Conservation (phyloP, 176 grass and related monocot genomes). For the Aegilops sharonensis region DNA sequence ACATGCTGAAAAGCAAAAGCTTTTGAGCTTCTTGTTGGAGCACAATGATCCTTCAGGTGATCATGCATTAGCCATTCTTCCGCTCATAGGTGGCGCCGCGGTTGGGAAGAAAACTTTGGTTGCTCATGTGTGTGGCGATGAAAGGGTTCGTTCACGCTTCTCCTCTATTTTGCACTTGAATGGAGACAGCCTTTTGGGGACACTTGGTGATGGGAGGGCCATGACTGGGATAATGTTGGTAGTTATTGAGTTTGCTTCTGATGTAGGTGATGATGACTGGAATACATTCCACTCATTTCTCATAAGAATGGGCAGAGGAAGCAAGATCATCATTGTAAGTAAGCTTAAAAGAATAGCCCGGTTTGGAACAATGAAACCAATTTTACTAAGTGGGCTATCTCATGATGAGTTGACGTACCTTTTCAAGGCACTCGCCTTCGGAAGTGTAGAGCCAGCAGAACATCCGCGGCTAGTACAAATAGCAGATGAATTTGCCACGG, state of each 20-base stretch:
- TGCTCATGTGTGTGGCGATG: background rate
- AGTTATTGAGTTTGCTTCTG: background rate
- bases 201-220: background rate
- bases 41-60: background rate
- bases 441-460: background rate
- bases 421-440: background rate
- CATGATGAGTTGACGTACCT: background rate
- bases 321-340: background rate
- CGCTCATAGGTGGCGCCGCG: background rate
- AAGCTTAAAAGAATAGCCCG: background rate
- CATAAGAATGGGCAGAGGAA: background rate
- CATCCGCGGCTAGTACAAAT: background rate
- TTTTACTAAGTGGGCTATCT: background rate
- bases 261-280: background rate
- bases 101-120: background rate
- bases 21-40: background rate
- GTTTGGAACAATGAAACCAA: background rate
- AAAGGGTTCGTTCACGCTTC: background rate
- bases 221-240: background rate
- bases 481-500: background rate
- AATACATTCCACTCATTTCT: background rate
- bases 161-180: constrained; percentile 7
- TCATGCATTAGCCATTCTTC: background rate
- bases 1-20: background rate
- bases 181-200: background rate